Conservation (phyloP, 495 filamentous ascomycete species). For the Friedmanniomyces endolithicus region DNA sequence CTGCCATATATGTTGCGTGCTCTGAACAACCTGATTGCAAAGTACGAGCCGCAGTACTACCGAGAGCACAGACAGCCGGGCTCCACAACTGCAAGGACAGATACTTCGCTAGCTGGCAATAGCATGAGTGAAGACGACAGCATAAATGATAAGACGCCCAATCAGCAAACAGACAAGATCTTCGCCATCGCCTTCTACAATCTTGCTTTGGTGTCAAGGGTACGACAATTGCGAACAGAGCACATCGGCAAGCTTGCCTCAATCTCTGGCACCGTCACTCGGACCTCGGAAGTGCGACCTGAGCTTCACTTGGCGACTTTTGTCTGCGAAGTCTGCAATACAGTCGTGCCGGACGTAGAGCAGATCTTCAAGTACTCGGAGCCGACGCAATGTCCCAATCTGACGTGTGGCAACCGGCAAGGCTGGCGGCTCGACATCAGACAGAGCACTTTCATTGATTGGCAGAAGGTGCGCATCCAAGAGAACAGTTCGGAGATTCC, state of each 20-base stretch:
- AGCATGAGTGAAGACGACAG: conserved; percentile 53
- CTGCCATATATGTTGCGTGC: conserved; percentile 82
- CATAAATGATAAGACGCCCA: conserved; percentile 57
- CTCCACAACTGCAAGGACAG: conserved; percentile 44
- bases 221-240: conserved; percentile 78
- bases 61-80: conserved; percentile 72
- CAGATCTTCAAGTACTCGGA: conserved; percentile 97
- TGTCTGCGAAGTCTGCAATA: conserved; percentile 73
- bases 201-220: conserved; percentile 78
- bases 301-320: conserved; percentile 90
- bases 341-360: conserved; percentile 76
- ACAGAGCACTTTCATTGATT: conserved; percentile 96
- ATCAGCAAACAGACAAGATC: conserved; percentile 92
- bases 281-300: conserved; percentile 91
- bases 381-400: conserved; percentile 86
- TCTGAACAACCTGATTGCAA: conserved; percentile 83
- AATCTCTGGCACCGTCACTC: conserved; percentile 89
- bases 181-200: conserved; percentile 96
- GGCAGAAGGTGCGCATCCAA: conserved; percentile 95
- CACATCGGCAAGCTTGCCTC: conserved; percentile 87
- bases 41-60: conserved; percentile 90
- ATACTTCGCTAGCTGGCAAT: conserved; percentile 54
- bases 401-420: conserved; percentile 74
- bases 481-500: conserved; percentile 98
- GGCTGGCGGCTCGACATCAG: conserved; percentile 92